A percentile compares a stretch with the other conserved stretches of the same genome.
These are phyloP conservation scores for Hysterangium stoloniferum DNA, from an alignment of 768 basidiomycete species.

Conservation along the genomic window DNA sequence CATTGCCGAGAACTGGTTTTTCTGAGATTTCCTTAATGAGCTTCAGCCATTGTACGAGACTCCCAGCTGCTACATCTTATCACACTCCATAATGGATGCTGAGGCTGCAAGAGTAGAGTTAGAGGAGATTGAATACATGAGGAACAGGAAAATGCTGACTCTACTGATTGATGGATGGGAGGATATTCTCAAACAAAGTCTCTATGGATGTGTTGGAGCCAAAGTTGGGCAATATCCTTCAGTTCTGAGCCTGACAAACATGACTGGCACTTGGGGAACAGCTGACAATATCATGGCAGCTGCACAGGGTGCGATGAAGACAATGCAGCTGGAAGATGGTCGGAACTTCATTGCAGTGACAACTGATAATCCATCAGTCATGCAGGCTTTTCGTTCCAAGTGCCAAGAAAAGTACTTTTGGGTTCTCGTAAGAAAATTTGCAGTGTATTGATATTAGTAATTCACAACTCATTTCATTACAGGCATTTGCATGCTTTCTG, in stretches of 20 bases:
- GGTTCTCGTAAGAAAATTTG: slow-evolving; percentile 18
- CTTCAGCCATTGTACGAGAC: slow-evolving; percentile 21
- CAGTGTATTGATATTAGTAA: neutral
- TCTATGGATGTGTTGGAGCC: slow-evolving; percentile 23
- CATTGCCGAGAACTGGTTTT: slow-evolving; percentile 18
- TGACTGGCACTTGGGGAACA: slow-evolving; percentile 18
- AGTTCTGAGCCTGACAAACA: slow-evolving; percentile 21
- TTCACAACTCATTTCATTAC: neutral
- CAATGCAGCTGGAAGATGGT: slow-evolving; percentile 18
- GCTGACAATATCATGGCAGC: slow-evolving; percentile 20
- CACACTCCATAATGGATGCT: slow-evolving; percentile 18
- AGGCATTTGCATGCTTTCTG: slow-evolving; percentile 25
- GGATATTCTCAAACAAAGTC: slow-evolving; percentile 18
- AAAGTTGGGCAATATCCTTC: slow-evolving; percentile 19
- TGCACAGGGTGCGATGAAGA: slow-evolving; percentile 15
- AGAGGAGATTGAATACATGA: slow-evolving; percentile 16
- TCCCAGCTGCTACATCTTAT: slow-evolving; percentile 20
- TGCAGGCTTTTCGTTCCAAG: slow-evolving; percentile 22
- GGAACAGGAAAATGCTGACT: slow-evolving; percentile 16
- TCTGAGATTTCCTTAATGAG: slow-evolving; percentile 18
- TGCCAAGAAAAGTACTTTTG: slow-evolving; percentile 18
- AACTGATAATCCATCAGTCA: slow-evolving; percentile 28
- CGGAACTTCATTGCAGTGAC: slow-evolving; percentile 19
- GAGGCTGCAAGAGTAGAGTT: slow-evolving; percentile 19
- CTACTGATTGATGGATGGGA: slow-evolving; percentile 28